Percentiles rank a stretch among this genome's conserved stretches.
These are phyloP conservation scores for Solanum pimpinellifolium DNA, from an alignment of 257 asterid genomes.

Conservation along the genomic window DNA sequence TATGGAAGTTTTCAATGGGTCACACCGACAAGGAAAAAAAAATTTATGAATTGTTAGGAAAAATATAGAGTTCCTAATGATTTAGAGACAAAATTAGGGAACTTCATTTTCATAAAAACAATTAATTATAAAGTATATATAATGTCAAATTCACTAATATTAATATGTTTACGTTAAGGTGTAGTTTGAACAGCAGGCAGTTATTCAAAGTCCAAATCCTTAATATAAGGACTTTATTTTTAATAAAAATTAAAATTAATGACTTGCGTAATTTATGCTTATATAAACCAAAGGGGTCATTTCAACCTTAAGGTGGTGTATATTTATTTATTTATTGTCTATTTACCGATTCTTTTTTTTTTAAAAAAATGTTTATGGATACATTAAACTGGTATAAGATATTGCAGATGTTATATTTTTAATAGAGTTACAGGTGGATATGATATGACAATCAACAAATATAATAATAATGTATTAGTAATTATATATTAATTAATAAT, in stretches of 20 bases:
- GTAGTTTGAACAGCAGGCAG: conserved; percentile 87
- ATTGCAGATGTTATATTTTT: neutral
- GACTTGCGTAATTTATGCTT: neutral
- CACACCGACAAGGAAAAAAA: neutral
- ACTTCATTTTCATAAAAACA: conserved; percentile 38
- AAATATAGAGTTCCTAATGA: conserved; percentile 13
- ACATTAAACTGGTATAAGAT: neutral
- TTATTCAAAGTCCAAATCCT: conserved; percentile 78
- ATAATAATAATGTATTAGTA: neutral
- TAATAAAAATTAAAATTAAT: neutral
- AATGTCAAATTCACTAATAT: neutral
- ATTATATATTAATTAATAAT: neutral
- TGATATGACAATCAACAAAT: neutral
- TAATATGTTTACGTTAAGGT: conserved; percentile 13
- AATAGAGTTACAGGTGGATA: neutral
- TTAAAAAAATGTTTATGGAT: no score
- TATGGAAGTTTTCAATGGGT: conserved; percentile 7
- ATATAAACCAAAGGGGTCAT: neutral
- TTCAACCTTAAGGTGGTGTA: neutral
- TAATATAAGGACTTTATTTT: conserved; percentile 27
- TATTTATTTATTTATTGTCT: neutral
- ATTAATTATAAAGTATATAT: neutral
- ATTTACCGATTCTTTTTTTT: neutral
- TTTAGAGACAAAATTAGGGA: conserved; percentile 28
- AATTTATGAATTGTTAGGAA: neutral